A percentile compares a stretch with the other conserved stretches of the same genome.
These are phyloP conservation scores for Sporothrix globosa DNA, from an alignment of 2,329 filamentous ascomycete species.

Conservation along the genomic window DNA sequence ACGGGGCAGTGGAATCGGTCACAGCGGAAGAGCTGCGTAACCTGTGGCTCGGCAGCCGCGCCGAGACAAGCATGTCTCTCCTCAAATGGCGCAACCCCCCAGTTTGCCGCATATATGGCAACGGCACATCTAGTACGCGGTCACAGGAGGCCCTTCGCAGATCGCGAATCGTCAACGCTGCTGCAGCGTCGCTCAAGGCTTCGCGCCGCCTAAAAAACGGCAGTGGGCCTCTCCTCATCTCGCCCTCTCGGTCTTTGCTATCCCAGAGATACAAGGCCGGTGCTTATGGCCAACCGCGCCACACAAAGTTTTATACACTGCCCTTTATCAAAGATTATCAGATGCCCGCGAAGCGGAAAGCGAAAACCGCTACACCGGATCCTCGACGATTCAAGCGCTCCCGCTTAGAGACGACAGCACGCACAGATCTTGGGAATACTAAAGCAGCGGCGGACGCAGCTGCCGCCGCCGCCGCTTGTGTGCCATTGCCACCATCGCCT, in stretches of 20 bases:
- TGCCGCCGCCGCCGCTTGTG: not conserved
- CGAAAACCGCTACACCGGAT: not conserved
- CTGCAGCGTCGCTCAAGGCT: constrained; percentile 32
- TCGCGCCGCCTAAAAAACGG: constrained; percentile 29
- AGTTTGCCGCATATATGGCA: constrained; percentile 29
- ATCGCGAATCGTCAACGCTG: constrained; percentile 29
- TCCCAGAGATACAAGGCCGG: constrained; percentile 27
- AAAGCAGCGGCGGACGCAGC: constrained; percentile 28
- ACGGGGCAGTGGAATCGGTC: constrained; percentile 32
- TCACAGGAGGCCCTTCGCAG: constrained; percentile 28
- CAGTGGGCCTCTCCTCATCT: constrained; percentile 17
- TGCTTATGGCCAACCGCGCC: not conserved
- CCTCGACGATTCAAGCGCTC: constrained; percentile 30
- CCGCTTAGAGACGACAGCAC: constrained; percentile 22
- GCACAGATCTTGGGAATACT: not conserved
- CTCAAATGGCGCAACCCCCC: not conserved
- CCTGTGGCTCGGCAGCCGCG: constrained; percentile 26
- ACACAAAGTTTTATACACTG: not conserved
- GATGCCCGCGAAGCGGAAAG: constrained; percentile 33
- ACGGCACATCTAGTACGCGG: not conserved
- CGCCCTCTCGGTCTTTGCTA: constrained; percentile 32
- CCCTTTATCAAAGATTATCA: constrained; percentile 25
- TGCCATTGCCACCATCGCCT: constrained; percentile 35
- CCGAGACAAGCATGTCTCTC: not conserved
- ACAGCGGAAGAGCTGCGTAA: constrained; percentile 31